Base-by-base conservation (phyloP, 2,329 filamentous ascomycete genomes). In the Aureobasidium sp. region DNA sequence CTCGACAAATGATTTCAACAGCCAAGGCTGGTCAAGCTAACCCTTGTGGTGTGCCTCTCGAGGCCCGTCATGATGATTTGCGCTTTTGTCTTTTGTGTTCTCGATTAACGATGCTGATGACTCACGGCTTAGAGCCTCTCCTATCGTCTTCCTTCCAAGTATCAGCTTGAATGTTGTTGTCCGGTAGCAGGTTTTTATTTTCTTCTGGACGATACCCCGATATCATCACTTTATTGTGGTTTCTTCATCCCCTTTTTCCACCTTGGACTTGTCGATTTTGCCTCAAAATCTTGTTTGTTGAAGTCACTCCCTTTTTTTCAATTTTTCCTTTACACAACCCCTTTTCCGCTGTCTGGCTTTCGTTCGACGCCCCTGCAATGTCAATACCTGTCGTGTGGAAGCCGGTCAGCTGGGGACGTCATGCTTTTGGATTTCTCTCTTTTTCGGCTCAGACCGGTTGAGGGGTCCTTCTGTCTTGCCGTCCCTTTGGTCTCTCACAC, bases 1-100 rank as follows among this genome's bases (percentile, higher is more conserved):
- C 50, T 53, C 66, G 40, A 65, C 62, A 60, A 62, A 64, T 17
- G 65, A 67, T 33, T 67, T 67, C 58, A 57, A 54, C 38, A 47
- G 33, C 46, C 61, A 53, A 11, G 55, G 42, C 50, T 64, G 62
- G 62, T 47, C 62, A 21, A 64, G 62, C 62, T 64, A 64, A 64
- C 60, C 43, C n/a, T 49, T 42, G 50, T 59, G 60, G 57, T 40
- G 23, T 40, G 59, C 47, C 50, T 60, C 21, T 10, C 13, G 13
- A 35, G 57, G 46, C 55, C 21, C 6, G 3, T 9, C 19, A 35
- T 2, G 43, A 9, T 19, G 9, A 57, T 19, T 8, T 31, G 42
- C 37, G 27, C 43, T 38, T 15, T 49, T 58, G 55, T 58, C 53
- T 27, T 42, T 45, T 31, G n/a, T 33, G 42, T 35, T 57, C 42